Evolutionary conservation across 2,329 filamentous ascomycete species (phyloP).

Genomic region (Nakataea oryzae): DNA sequence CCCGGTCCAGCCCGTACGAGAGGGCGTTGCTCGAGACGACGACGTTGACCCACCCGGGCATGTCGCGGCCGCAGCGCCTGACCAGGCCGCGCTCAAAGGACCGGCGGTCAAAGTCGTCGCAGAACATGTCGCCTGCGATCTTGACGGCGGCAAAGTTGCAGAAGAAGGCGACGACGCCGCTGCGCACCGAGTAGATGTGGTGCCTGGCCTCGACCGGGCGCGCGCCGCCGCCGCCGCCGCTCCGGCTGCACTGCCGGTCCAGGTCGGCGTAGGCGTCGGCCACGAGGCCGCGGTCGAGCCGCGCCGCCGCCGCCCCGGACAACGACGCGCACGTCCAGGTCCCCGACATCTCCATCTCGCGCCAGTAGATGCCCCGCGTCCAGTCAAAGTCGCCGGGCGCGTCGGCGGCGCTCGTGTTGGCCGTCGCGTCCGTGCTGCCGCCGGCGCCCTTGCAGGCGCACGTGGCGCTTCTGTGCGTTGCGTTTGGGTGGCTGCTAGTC

Average conservation of each 20-base stretch:
- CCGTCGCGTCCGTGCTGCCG: not conserved
- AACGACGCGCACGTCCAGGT: not conserved
- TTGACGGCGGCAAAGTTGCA: not conserved
- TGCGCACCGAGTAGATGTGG: not conserved
- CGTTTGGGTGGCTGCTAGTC: too few relatives aligned
- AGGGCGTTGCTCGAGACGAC: not conserved
- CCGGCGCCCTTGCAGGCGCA: too few relatives aligned
- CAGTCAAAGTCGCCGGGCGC: not conserved
- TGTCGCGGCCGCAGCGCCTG: not conserved
- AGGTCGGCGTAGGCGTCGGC: not conserved
- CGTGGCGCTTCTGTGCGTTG: too few relatives aligned
- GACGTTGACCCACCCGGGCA: not conserved
- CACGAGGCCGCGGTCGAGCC: not conserved
- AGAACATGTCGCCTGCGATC: not conserved
- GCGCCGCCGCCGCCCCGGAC: too few relatives aligned
- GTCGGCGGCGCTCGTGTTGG: not conserved
- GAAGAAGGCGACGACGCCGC: not conserved
- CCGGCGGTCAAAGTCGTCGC: not conserved
- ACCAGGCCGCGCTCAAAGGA: not conserved
- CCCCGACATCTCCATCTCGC: not conserved
- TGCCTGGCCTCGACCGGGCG: not conserved
- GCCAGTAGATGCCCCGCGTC: not conserved
- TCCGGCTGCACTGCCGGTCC: not conserved
- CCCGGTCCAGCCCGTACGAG: not conserved
- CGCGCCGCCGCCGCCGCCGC: too few relatives aligned